Conservation (phyloP, 345 rosid genomes). For the Euphorbia lathyris region DNA sequence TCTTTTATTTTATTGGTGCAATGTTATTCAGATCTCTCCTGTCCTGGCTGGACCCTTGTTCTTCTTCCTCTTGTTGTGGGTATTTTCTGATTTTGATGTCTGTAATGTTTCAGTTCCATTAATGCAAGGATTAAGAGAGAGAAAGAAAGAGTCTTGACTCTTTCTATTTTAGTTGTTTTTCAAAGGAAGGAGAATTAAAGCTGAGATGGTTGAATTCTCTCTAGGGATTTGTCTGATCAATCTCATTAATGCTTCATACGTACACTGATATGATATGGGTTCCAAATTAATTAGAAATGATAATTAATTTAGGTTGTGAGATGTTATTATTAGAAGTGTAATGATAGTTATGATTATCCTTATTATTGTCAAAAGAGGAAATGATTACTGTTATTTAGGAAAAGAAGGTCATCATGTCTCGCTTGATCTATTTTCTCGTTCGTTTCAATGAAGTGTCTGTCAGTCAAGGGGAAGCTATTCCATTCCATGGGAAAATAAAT, state of each 20-base stretch:
- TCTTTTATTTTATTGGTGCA: conserved; percentile 32
- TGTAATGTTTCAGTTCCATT: conserved; percentile 38
- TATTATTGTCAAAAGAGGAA: conserved; percentile 29
- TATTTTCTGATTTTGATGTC: conserved; percentile 33
- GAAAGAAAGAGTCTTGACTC: conserved; percentile 15
- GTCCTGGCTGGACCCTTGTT: too few species aligned
- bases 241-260: conserved; percentile 33
- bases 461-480: conserved; percentile 22
- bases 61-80: conserved; percentile 4
- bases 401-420: conserved; percentile 35
- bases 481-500: background rate
- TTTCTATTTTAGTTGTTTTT: conserved; percentile 17
- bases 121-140: conserved; percentile 27
- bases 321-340: conserved; percentile 25
- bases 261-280: conserved; percentile 23
- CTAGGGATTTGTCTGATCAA: conserved; percentile 42
- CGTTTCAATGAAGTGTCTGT: conserved; percentile 35
- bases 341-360: conserved; percentile 29
- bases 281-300: conserved; percentile 16
- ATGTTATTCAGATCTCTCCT: conserved; percentile 18
- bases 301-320: conserved; percentile 19
- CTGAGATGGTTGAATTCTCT: conserved; percentile 34
- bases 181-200: conserved; percentile 12
- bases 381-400: conserved; percentile 19
- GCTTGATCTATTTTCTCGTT: conserved; percentile 28